Evolutionary conservation across 192 early-diverging fungal species (phyloP), one percentile per base, ranked within the genome.

Genomic region (Tieghemiomyces parasiticus): DNA sequence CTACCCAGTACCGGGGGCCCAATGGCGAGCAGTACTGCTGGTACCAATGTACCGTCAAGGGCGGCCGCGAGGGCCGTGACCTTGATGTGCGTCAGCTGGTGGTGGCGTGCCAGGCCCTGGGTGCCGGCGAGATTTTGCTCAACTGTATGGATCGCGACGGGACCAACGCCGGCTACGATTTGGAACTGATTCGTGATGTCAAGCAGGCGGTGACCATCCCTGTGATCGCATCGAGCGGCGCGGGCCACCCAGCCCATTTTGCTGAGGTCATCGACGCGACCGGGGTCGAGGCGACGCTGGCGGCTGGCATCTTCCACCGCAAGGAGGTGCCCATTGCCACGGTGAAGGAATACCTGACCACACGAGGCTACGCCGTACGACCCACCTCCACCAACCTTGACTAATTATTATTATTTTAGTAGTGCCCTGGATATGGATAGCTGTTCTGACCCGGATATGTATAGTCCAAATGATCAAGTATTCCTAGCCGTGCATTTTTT

Each of bases 141-240:
- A 99, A 99, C 70, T 95, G 95, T 70, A 99, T 99, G 91, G 95
- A 99, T 71, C 81, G 86, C 67, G 97, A 99, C 67, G 97, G 97
- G 3, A 97, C 90, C 25, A 99, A 97, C 68, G 85, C 89, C 50
- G 97, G 97, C 19, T 99, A 88, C 63, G 97, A 99, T 54, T 66
- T 91, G 22, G 90, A 87, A 55, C 71, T 99, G 13, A 74, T 97
- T 50, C 65, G 73, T 9, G 80, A 85, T 51, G 87, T 92, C 31
- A 94, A 89, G 66, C 60, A 74, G 0, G 81, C 81, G 0, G 87
- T 97, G 30, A 62, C 64, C 2, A 99, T 99, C 58, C 96, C 96
- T 0, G 95, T 99, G n/a, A 93, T 99, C 77, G 96, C 96, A 0
- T 90, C 87, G 35, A 89, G 86, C 62, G 96, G 96, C 26, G 96